Evolutionary conservation across 805 yeast species (phyloP).

Genomic region (Starmerella davenportii): DNA sequence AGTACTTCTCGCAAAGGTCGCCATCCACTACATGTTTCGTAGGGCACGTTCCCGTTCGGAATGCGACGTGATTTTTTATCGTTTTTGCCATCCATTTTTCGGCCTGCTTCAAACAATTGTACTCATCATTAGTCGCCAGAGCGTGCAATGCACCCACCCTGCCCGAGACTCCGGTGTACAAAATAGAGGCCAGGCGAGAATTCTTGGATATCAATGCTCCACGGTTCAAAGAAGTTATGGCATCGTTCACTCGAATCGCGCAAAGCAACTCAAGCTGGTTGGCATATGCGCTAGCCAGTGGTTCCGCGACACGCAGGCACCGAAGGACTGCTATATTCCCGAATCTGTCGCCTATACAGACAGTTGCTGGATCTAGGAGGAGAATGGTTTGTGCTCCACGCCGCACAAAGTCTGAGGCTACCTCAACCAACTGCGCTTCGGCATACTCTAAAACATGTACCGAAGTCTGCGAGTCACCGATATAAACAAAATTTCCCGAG

Average conservation of each 20-base stretch:
- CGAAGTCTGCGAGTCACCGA: constrained; percentile 58
- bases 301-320: background rate
- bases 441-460: constrained; percentile 40
- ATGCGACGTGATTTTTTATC: constrained; percentile 37
- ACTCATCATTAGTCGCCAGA: constrained; percentile 41
- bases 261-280: constrained; percentile 32
- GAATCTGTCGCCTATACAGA: constrained; percentile 71
- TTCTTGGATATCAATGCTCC: constrained; percentile 27
- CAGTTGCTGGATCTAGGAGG: constrained; percentile 55
- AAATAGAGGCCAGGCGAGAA: constrained; percentile 48
- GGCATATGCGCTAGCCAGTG: constrained; percentile 28
- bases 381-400: constrained; percentile 47
- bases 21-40: constrained; percentile 68
- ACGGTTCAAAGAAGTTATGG: constrained; percentile 41
- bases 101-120: constrained; percentile 36
- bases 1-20: constrained; percentile 67
- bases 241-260: constrained; percentile 54
- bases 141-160: constrained; percentile 62
- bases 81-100: constrained; percentile 27
- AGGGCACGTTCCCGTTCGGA: constrained; percentile 69
- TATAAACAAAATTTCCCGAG: constrained; percentile 25
- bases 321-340: constrained; percentile 63
- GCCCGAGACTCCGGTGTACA: constrained; percentile 70
- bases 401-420: constrained; percentile 52
- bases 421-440: constrained; percentile 35